Evolutionary conservation across 225 moss, liverwort and hornwort species (phyloP), one percentile per base, ranked within the genome.

Genomic region (Thuidium tamariscinum): DNA sequence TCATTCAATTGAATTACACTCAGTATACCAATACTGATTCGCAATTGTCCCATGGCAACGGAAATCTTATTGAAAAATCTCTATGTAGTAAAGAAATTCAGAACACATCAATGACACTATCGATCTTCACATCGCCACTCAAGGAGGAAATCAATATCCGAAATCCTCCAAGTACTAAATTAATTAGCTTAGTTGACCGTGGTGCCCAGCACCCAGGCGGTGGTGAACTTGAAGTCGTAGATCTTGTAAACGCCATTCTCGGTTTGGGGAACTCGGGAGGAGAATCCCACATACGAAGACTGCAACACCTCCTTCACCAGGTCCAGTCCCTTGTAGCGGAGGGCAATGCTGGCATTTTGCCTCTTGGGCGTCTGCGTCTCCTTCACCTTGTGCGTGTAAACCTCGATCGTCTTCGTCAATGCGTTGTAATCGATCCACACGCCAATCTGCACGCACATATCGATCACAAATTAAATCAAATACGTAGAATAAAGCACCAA

Each of bases 351-450:
- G 13, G 85, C 87, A 11, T 85, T 84, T 70, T 85, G 68, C 77
- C 87, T 81, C 74, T 88, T 74, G n/a, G 90, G 85, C 59, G 92
- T 92, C 83, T 90, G 81, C 48, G 51, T 84, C 10, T 15, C 68
- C 48, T 85, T 90, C 73, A 91, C 91, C 81, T 92, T 89, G 79
- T 92, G 86, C 77, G 52, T 68, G 65, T 88, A 82, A 22, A 92
- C 90, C 65, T 85, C 70, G 48, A 91, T 88, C 26, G 79, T 85
- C 81, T 88, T 85, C 65, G 37, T 88, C 83, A 83, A 60, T n/a
- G 91, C 90, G 26, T 94, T 86, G 88, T 91, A 94, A 16, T 94
- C 86, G 8, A 92, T 64, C 83, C 91, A 92, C 52, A 90, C 88
- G 5, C 94, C 91, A 49, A 90, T 77, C 87, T 88, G 84, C 64